Evolutionary conservation across 2,329 filamentous ascomycete species (phyloP), one percentile per base, ranked within the genome.

Genomic region (Xylariaceae sp.): DNA sequence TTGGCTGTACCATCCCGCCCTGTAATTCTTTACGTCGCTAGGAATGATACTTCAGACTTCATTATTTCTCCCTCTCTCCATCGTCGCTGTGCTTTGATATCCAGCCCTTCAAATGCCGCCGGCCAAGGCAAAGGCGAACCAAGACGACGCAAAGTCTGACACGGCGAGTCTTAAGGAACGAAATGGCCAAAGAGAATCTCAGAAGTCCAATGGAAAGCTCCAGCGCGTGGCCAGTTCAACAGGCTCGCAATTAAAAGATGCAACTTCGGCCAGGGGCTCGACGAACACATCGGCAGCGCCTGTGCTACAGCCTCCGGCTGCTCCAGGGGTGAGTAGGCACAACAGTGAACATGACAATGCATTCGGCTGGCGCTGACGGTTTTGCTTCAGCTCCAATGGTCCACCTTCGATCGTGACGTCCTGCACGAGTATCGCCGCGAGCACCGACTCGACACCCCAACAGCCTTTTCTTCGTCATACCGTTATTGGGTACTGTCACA

Each of bases 401-500:
- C 80, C 16, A 79, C 80, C 2, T 86, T 89, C 64, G 83, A 88
- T 29, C 75, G 83, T 56, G 74, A 81, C 46, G 75, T 87, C 45
- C 81, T 94, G 47, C 86, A 92, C 67, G 78, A 80, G 60, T 94
- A 94, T 76, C 83, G 88, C 59, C 82, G 87, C 67, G 80, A 87
- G 60, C 85, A 92, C 74, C 80, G 81, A 55, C 78, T 94, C 65
- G 79, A 82, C 65, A 85, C 84, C 0, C 86, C 88, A 12, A 81
- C 85, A 36, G 81, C 87, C 54, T 92, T 89, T 71, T 80, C 76
- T 52, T 81, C 77, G 63, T 77, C 80, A 41, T 85, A 83, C 69
- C 80, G 83, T 64, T 77, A 83, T 63, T 79, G 79, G 69, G 76
- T 86, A 12, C 75, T 88, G 40, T 79, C 81, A 6, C 76, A 80